phyloP scores from a whole-genome alignment of 2,329 filamentous ascomycete genomes.

The Neofusicoccum sp. region DNA sequence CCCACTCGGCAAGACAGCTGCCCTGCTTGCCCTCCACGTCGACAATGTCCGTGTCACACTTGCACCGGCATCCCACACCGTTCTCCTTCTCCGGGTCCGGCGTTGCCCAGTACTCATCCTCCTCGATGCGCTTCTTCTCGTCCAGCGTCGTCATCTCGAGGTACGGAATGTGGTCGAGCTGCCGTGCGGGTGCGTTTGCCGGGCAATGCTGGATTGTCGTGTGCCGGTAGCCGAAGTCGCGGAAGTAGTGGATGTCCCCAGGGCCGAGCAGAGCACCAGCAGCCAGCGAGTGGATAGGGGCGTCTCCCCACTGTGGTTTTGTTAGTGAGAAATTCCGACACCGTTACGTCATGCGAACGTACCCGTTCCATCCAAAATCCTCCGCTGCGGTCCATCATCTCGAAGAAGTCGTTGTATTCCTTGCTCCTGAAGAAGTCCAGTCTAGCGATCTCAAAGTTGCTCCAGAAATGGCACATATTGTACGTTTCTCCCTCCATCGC shows the following conservation, averaged over 20 bases:
- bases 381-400: constrained; percentile 97
- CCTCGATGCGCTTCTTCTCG: constrained; percentile 80
- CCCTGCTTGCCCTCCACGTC: constrained; percentile 98
- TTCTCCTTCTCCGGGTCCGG: constrained; percentile 89
- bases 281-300: constrained; percentile 94
- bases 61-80: constrained; percentile 92
- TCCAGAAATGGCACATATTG: constrained; percentile 99
- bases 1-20: constrained; percentile 93
- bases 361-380: constrained; percentile 99
- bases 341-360: constrained; percentile 36
- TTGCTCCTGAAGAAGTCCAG: constrained; percentile 96
- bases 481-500: constrained; percentile 97
- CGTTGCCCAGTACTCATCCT: constrained; percentile 93
- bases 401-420: constrained; percentile 95
- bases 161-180: constrained; percentile 76
- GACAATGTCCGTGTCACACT: constrained; percentile 94
- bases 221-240: constrained; percentile 96
- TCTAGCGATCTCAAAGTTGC: constrained; percentile 96
- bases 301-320: constrained; percentile 84
- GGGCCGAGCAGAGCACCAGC: constrained; percentile 81
- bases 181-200: constrained; percentile 85
- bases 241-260: constrained; percentile 94
- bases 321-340: constrained; percentile 32
- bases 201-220: constrained; percentile 99
- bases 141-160: constrained; percentile 79